Conservation (phyloP, 495 filamentous ascomycete genomes). For the Lepidopterella palustris region DNA sequence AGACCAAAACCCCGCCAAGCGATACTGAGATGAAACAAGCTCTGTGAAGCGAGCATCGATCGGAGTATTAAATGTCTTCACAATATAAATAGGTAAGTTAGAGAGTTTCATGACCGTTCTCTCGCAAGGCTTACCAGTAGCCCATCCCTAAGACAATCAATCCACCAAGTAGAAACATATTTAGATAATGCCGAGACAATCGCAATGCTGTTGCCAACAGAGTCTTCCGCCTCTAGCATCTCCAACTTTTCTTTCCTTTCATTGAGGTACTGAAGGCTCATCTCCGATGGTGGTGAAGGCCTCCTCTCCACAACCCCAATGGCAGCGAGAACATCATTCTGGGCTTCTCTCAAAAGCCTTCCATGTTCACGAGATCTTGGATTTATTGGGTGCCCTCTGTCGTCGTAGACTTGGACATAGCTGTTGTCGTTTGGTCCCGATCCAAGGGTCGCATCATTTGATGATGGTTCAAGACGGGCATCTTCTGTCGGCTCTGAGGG, state of each 20-base stretch:
- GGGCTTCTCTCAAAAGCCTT: conserved; percentile 27
- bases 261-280: conserved; percentile 10
- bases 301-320: conserved; percentile 34
- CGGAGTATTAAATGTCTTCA: neutral
- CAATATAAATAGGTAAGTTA: neutral
- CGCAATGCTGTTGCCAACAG: conserved; percentile 8
- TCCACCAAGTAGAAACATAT: conserved; percentile 22
- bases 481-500: conserved; percentile 14
- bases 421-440: neutral
- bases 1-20: neutral
- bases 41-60: conserved; percentile 2
- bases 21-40: conserved; percentile 15
- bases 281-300: neutral
- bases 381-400: conserved; percentile 35
- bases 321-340: conserved; percentile 34
- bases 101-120: neutral
- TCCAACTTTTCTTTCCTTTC: conserved; percentile 16
- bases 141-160: conserved; percentile 19
- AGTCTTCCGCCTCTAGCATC: conserved; percentile 18
- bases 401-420: conserved; percentile 32
- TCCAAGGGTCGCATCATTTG: conserved; percentile 2
- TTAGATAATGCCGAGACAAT: conserved; percentile 4
- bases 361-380: conserved; percentile 27
- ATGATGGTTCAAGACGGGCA: neutral
- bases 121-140: conserved; percentile 12